Evolutionary conservation across 2,329 filamentous ascomycete species (phyloP), one percentile per base, ranked within the genome.

Genomic region (Verticillium tricorpus): DNA sequence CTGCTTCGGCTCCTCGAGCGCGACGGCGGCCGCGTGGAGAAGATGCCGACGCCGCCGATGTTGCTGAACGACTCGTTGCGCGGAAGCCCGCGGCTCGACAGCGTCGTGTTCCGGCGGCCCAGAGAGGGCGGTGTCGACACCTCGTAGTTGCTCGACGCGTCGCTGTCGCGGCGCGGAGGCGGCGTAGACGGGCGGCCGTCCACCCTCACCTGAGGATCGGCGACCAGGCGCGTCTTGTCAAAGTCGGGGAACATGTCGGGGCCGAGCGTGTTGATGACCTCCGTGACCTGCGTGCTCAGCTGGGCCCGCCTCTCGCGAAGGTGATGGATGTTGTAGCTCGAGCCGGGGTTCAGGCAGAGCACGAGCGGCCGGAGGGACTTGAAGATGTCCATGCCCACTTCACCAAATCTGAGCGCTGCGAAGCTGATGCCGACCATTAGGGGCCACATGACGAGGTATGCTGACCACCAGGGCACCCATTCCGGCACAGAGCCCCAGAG

Each of bases 241-340:
- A 97, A 99, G 78, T 99, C 95, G n/a, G 93, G 89, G 78, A 96
- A 99, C 80, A 99, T 89, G 72, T 98, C 93, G 0, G 95, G 95
- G 0, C 95, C 95, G 14, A 99, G 87, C 19, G 91, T 92, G 76
- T 99, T 98, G 81, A 99, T 97, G 56, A 96, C 83, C 3, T 95
- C 87, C 1, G 93, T 97, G 45, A 99, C 93, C 71, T 95, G 86
- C 11, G 85, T 82, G 62, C 91, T 91, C 56, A 99, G 84, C 65
- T 89, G 84, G 31, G 85, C 88, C 60, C 95, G 87, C 64, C 86
- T 83, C 67, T 85, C 78, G 62, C 92, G 88, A 58, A 99, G 84
- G 68, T 89, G 89, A 65, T 91, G 85, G 57, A 99, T 86, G 62
- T 90, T 92, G 77, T 93, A 96, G 73, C 88, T 89, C 1, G 91